Conservation (phyloP, 129 eudicot species). For the Flaveria robusta region DNA sequence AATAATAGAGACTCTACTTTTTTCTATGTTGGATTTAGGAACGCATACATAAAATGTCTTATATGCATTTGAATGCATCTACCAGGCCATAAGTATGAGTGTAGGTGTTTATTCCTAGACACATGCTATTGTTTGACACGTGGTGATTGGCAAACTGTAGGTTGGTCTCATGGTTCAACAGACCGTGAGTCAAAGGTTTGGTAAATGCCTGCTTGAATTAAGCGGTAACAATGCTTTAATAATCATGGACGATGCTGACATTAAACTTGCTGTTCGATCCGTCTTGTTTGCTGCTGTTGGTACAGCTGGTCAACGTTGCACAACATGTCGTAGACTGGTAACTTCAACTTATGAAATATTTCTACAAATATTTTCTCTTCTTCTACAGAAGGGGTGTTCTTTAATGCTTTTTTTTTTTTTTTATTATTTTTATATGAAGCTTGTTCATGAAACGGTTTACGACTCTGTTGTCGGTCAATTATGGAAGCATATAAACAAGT, state of each 20-base stretch:
- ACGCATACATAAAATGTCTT: background rate
- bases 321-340: conserved; percentile 98
- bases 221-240: conserved; percentile 95
- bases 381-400: conserved; percentile 7
- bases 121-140: conserved; percentile 14
- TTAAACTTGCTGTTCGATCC: conserved; percentile 85
- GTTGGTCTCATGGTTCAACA: conserved; percentile 93
- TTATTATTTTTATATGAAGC: conserved; percentile 67
- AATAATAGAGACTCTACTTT: background rate
- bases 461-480: conserved; percentile 70
- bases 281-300: conserved; percentile 99
- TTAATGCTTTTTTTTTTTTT: conserved; percentile 9
- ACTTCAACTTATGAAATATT: background rate
- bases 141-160: conserved; percentile 39
- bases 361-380: background rate
- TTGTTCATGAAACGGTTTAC: conserved; percentile 85
- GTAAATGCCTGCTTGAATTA: conserved; percentile 92
- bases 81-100: background rate
- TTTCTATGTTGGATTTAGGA: background rate
- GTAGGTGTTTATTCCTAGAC: background rate
- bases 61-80: background rate
- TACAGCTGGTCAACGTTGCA: conserved; percentile 99
- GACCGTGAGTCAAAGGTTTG: conserved; percentile 79
- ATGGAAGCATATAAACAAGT: conserved; percentile 79
- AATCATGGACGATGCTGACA: conserved; percentile 95